Base-by-base conservation (phyloP, 192 early-diverging fungal genomes). In the Backusella luteola region DNA sequence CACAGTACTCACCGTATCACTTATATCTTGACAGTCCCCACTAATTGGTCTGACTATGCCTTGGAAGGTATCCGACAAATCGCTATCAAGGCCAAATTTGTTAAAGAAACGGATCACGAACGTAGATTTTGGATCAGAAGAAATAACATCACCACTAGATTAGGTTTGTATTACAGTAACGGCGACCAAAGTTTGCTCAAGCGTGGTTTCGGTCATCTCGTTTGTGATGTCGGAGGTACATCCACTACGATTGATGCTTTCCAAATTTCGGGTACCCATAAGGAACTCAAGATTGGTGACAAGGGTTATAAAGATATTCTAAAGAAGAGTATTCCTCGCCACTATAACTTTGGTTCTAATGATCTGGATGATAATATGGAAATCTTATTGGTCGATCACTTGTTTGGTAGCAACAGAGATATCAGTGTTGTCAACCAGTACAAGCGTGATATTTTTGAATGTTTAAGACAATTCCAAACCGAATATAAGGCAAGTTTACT, bases 391-490 rank as follows among this genome's bases (percentile, higher is more conserved):
- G 56, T 63, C 9, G 56, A 63, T 63, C 56, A 63, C 26, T 63
- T 63, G 21, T 63, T 63, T 29, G 56, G 56, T 14, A 63, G 56
- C 12, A 63, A 63, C 26, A 63, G 56, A 63, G 56, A 63, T 29
- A 63, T 63, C 1, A 63, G 56, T 63, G 56, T 63, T 12, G 26
- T 63, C 12, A 63, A 63, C 12, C 26, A 63, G n/a, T 63, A 63
- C 23, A 63, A 63, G 26, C 56, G 56, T 29, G 56, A 63, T 63
- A 63, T 63, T n/a, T 63, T 63, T 63, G 56, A 63, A 29, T 63
- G 56, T 12, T 63, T 63, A 29, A 63, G 56, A 63, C 56, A 63
- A 29, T 63, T 63, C 56, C 56, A 63, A 63, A 63, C 11, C 12
- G 56, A 63, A 12, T 63, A 63, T 29, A 63, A 63, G 56, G 56